Conservation (phyloP, 169 alveolate species). For the Plasmodium ovale region DNA sequence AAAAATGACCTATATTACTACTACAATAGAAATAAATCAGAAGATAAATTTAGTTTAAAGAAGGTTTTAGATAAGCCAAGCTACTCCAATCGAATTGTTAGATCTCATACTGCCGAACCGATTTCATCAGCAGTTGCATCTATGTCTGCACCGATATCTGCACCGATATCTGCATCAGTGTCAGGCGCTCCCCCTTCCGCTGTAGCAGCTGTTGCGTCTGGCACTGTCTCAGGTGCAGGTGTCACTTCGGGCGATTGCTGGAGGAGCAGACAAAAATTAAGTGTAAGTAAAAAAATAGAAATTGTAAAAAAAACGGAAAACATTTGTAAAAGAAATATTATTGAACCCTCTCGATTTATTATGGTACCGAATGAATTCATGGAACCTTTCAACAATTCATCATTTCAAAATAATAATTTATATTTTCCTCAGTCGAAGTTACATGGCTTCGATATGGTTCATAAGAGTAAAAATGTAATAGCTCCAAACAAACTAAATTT, state of each 20-base stretch:
- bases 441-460: conserved; percentile 5
- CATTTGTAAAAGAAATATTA: conserved; percentile 25
- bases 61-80: background rate
- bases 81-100: background rate
- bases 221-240: conserved; percentile 2
- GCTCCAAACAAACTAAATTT: conserved; percentile 1
- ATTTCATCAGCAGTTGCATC: no score
- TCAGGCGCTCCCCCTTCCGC: no score
- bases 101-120: background rate
- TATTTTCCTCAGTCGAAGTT: background rate
- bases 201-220: no score
- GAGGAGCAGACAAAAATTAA: conserved; percentile 31
- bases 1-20: conserved; percentile 11
- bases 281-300: conserved; percentile 71
- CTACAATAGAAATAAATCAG: background rate
- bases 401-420: background rate
- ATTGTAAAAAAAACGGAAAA: conserved; percentile 42
- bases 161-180: no score
- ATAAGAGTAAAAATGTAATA: conserved; percentile 15
- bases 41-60: background rate
- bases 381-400: background rate
- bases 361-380: background rate
- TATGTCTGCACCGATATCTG: no score
- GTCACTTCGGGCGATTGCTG: background rate
- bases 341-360: background rate